phyloP scores from a whole-genome alignment of 192 early-diverging fungal genomes.

The Entomortierella beljakovae region DNA sequence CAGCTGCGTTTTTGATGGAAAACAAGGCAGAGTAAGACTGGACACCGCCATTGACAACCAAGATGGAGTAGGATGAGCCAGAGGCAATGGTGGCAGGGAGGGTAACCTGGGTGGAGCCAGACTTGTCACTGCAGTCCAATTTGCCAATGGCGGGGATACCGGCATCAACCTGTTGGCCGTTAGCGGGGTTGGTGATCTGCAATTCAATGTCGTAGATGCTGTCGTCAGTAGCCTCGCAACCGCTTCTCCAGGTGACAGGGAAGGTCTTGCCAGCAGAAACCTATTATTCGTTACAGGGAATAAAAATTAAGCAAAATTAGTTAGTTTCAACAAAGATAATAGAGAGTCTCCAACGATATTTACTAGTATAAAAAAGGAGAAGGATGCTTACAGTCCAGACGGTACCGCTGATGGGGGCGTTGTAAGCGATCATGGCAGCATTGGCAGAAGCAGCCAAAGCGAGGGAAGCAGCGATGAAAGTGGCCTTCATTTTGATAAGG shows the following conservation, averaged over 20 bases:
- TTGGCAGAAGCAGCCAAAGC: slow-evolving; percentile 19
- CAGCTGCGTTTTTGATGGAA: slow-evolving; percentile 24
- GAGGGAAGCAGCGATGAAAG: slow-evolving; percentile 16
- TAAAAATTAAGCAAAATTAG: too few species aligned
- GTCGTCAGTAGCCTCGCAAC: slow-evolving; percentile 1
- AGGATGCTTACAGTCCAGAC: slow-evolving; percentile 17
- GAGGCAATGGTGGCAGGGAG: slow-evolving; percentile 25
- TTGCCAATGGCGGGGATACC: slow-evolving; percentile 15
- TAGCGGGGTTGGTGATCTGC: background rate
- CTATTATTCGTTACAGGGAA: too few species aligned
- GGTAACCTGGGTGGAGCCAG: background rate
- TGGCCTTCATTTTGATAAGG: slow-evolving; percentile 33
- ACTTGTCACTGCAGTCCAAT: slow-evolving; percentile 14
- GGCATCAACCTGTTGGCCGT: background rate
- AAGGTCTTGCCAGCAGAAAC: background rate
- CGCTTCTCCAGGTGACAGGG: slow-evolving; percentile 27
- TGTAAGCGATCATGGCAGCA: slow-evolving; percentile 7
- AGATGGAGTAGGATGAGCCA: slow-evolving; percentile 34
- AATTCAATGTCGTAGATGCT: background rate
- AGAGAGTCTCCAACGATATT: background rate
- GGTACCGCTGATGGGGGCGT: slow-evolving; percentile 11
- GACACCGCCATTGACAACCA: slow-evolving; percentile 11
- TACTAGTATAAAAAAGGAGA: background rate
- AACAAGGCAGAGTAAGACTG: slow-evolving; percentile 49
- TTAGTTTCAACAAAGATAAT: background rate